Conservation (phyloP, 148 eudicot species). For the Vaccinium macrocarpon region DNA sequence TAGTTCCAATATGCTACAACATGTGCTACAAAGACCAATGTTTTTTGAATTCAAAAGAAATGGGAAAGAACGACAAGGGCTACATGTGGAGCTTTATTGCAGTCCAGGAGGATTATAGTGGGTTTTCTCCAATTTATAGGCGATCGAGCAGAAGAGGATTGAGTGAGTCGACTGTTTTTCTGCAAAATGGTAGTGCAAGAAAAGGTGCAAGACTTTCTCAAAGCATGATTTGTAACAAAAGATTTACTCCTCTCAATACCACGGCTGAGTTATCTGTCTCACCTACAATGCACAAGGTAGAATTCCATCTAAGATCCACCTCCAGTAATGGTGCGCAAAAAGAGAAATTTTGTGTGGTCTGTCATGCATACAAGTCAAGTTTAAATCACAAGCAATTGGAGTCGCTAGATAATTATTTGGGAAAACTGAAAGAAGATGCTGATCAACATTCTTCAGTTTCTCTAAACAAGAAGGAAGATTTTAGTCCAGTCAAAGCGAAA, state of each 20-base stretch:
- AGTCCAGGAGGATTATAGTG: constrained; percentile 19
- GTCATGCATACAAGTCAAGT: constrained; percentile 31
- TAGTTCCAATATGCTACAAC: constrained; percentile 33
- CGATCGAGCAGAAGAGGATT: constrained; percentile 16
- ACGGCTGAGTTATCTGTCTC: constrained; percentile 3
- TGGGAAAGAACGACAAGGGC: constrained; percentile 19
- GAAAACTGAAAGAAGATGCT: constrained; percentile 35
- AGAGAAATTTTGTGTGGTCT: constrained; percentile 21
- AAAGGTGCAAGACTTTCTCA: neutral
- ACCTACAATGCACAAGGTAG: neutral
- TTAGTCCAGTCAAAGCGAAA: constrained; percentile 24
- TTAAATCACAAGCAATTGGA: constrained; percentile 41
- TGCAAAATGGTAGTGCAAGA: neutral
- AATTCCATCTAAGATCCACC: neutral
- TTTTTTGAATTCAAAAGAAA: constrained; percentile 6
- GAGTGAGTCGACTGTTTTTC: neutral
- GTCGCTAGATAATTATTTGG: constrained; percentile 45
- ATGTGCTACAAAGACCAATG: constrained; percentile 26
- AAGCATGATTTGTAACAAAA: constrained; percentile 13
- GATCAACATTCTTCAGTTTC: constrained; percentile 23
- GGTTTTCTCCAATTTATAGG: constrained; percentile 18
- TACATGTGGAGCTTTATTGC: constrained; percentile 18
- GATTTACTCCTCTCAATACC: neutral
- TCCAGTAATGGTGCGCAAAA: constrained; percentile 16
- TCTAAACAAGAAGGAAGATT: constrained; percentile 16